Evolutionary conservation across 2,329 filamentous ascomycete genomes (phyloP).

Genomic region (Stagonosporopsis rhizophila): DNA sequence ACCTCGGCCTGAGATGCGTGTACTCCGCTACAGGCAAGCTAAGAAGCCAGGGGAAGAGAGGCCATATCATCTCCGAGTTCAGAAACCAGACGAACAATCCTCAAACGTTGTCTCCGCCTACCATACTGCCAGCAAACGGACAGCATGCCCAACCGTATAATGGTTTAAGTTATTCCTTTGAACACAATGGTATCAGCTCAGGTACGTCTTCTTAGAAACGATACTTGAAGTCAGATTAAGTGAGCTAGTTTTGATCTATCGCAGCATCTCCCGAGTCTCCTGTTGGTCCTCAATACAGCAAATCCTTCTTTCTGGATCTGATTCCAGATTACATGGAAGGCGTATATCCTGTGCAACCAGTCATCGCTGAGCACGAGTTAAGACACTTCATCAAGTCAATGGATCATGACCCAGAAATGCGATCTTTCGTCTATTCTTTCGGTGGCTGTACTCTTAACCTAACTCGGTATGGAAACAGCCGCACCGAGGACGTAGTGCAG

Average conservation of each 20-base stretch:
- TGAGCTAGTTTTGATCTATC: neutral
- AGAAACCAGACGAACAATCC: slow-evolving; percentile 40
- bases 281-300: slow-evolving; percentile 28
- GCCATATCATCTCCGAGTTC: slow-evolving; percentile 53
- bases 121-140: slow-evolving; percentile 34
- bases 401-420: slow-evolving; percentile 48
- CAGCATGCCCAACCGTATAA: slow-evolving; percentile 17
- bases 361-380: slow-evolving; percentile 54
- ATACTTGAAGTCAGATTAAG: too few relatives aligned
- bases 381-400: slow-evolving; percentile 46
- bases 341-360: slow-evolving; percentile 58
- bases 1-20: slow-evolving; percentile 55
- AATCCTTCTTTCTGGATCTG: slow-evolving; percentile 52
- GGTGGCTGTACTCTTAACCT: slow-evolving; percentile 56
- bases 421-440: slow-evolving; percentile 55
- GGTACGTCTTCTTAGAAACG: slow-evolving; percentile 22
- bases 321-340: slow-evolving; percentile 54
- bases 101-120: slow-evolving; percentile 31
- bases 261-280: slow-evolving; percentile 29
- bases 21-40: slow-evolving; percentile 52
- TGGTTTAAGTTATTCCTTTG: slow-evolving; percentile 22
- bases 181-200: slow-evolving; percentile 25
- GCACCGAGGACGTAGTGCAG: slow-evolving; percentile 42
- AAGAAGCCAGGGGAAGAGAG: slow-evolving; percentile 49
- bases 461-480: slow-evolving; percentile 44